Conservation (phyloP, 1,139 yeast genomes). For the Meyerozyma elateridarum region DNA sequence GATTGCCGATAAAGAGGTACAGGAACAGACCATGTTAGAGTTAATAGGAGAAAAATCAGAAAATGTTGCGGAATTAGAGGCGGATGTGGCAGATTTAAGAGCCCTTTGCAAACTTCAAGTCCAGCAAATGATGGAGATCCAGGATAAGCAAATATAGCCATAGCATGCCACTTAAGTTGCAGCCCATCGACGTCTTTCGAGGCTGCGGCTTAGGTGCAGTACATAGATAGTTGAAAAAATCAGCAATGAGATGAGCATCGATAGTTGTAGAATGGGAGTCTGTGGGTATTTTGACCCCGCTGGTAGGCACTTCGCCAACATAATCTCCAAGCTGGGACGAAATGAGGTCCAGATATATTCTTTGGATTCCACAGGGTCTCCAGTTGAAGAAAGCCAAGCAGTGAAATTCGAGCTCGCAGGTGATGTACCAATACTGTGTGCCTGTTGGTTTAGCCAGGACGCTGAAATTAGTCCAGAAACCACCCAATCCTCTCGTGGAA, state of each 20-base stretch:
- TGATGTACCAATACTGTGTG: slow-evolving; percentile 1
- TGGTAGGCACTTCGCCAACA: slow-evolving; percentile 24
- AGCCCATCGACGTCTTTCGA: no score
- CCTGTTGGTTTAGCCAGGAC: slow-evolving; percentile 1
- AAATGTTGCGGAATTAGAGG: slow-evolving; percentile 74
- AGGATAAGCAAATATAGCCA: slow-evolving; percentile 22
- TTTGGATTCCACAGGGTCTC: slow-evolving; percentile 9
- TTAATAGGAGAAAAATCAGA: slow-evolving; percentile 88
- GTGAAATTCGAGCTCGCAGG: slow-evolving; percentile 11
- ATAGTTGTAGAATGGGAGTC: neutral
- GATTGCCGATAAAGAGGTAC: slow-evolving; percentile 33
- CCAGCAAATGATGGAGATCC: slow-evolving; percentile 75
- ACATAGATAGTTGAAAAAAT: neutral
- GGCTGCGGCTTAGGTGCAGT: neutral
- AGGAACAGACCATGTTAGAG: slow-evolving; percentile 62
- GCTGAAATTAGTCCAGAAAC: neutral
- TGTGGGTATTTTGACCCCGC: slow-evolving; percentile 16
- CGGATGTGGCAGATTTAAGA: slow-evolving; percentile 86
- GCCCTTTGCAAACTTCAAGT: slow-evolving; percentile 78
- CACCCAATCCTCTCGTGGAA: no score
- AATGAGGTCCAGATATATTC: slow-evolving; percentile 33
- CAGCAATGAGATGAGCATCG: slow-evolving; percentile 2
- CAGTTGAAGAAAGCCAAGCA: slow-evolving; percentile 7
- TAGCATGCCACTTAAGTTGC: no score
- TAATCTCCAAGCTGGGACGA: slow-evolving; percentile 29